These are phyloP conservation scores for Murraya paniculata DNA, from an alignment of 345 rosid genomes.

Conservation along the genomic window DNA sequence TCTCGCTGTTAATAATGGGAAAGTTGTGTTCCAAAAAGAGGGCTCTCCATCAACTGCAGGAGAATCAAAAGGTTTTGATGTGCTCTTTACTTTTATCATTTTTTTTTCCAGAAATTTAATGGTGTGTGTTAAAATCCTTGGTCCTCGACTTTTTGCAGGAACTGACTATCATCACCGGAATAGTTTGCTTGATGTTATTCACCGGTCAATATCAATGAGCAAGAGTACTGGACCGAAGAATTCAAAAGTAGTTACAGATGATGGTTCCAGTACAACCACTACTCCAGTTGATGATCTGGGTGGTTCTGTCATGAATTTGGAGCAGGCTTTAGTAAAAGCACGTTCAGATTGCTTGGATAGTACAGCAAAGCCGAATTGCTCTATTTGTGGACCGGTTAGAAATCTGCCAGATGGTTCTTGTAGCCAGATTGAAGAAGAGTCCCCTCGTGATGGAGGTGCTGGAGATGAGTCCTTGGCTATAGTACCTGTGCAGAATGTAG, in stretches of 20 bases:
- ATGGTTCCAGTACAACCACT: conserved; percentile 19
- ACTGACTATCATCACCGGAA: conserved; percentile 38
- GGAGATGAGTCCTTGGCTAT: conserved; percentile 49
- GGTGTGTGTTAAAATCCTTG: neutral
- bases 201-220: conserved; percentile 45
- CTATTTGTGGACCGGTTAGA: conserved; percentile 50
- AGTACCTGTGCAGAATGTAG: conserved; percentile 43
- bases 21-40: conserved; percentile 64
- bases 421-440: conserved; percentile 25
- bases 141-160: conserved; percentile 36
- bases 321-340: conserved; percentile 43
- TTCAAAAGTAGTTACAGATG: conserved; percentile 44
- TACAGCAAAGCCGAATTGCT: conserved; percentile 39
- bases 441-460: conserved; percentile 18
- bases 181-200: conserved; percentile 54
- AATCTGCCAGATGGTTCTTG: conserved; percentile 20
- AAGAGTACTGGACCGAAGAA: conserved; percentile 30
- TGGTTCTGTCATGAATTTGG: conserved; percentile 33
- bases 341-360: conserved; percentile 27
- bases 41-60: conserved; percentile 34
- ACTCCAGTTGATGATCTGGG: conserved; percentile 20
- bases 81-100: neutral
- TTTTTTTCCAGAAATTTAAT: neutral
- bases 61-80: conserved; percentile 42
- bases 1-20: conserved; percentile 73